phyloP scores from a whole-genome alignment of 169 alveolate genomes.

The Perkinsus olseni region DNA sequence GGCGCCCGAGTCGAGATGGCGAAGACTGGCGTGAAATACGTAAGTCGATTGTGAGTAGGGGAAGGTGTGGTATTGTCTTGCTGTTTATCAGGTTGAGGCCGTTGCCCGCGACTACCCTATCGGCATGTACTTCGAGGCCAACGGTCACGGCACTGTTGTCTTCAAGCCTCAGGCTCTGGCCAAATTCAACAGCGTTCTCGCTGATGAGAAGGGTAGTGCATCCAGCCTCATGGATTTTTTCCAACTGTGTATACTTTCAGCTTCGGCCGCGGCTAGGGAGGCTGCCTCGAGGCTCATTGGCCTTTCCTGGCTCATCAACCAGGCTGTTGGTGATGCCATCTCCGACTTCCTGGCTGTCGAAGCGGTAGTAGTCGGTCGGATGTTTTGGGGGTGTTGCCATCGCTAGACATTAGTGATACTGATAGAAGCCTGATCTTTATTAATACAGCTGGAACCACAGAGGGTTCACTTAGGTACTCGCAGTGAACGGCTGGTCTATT shows the following conservation, averaged over 20 bases:
- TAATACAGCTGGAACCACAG: too few relatives aligned
- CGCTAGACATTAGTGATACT: too few relatives aligned
- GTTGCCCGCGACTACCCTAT: conserved; percentile 62
- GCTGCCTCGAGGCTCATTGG: background rate
- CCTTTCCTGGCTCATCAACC: conserved; percentile 39
- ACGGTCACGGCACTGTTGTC: conserved; percentile 82
- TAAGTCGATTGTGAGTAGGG: background rate
- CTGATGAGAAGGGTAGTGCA: background rate
- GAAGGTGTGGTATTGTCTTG: background rate
- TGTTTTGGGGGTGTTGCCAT: background rate
- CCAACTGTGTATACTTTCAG: background rate
- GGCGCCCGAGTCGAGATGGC: background rate
- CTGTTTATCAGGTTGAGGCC: conserved; percentile 20
- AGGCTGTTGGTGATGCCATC: conserved; percentile 74
- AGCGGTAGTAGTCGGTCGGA: conserved; percentile 28
- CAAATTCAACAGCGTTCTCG: conserved; percentile 8
- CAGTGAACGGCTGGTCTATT: conserved; percentile 22
- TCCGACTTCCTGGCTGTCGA: conserved; percentile 65
- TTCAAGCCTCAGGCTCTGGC: conserved; percentile 34
- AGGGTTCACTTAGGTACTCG: conserved; percentile 21
- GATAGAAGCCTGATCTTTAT: too few relatives aligned
- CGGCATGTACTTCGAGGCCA: conserved; percentile 78
- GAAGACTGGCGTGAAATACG: conserved; percentile 17
- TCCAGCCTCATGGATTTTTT: background rate
- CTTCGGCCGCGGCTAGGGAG: background rate